Evolutionary conservation across 352 stramenopile species (phyloP), one percentile per base, ranked within the genome.

Genomic region (Ochromonadaceae sp.): DNA sequence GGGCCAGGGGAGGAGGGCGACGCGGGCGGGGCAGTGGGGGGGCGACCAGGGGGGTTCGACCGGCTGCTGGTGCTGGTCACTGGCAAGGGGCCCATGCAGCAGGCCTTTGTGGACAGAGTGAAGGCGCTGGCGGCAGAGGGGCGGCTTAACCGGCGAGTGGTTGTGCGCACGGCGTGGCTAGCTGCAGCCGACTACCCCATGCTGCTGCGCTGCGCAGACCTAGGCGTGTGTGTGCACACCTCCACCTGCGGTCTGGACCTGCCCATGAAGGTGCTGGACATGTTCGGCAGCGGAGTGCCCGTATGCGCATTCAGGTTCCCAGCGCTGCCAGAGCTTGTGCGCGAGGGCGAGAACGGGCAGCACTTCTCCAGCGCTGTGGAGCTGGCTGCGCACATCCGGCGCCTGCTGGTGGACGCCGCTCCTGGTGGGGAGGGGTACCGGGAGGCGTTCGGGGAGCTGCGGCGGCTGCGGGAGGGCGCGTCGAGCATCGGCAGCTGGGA

Each of bases 191-290:
- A 98, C 74, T 99, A 99, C 75, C 93, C 93, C 10, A 74, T 88
- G 28, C 72, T 99, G 12, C 41, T 90, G 15, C 91, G 87, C 61
- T 92, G 79, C 46, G 88, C 88, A 0, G 94, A 98, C 70, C 67
- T 99, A 0, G 95, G 93, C 42, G 81, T 99, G 38, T 98, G 86
- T 34, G 78, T 99, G n/a, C 95, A 99, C 78, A 97, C 89, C 10
- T 97, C 88, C 2, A 98, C 91, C 1, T 97, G 85, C 3, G 94
- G 92, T 68, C 73, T 99, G 35, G 94, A 99, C 75, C 74, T 99
- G 42, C 94, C 94, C 3, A 99, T 99, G 92, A 99, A 99, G 65
- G 91, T 99, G 43, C 76, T 99, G 35, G 94, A 99, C 76, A 97
- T 98, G 87, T 98, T 98, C 79, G 94, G 94, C 36, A 93, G 85